Base-by-base conservation (phyloP, 805 yeast genomes). In the Sugiyamaella mastotermitis region DNA sequence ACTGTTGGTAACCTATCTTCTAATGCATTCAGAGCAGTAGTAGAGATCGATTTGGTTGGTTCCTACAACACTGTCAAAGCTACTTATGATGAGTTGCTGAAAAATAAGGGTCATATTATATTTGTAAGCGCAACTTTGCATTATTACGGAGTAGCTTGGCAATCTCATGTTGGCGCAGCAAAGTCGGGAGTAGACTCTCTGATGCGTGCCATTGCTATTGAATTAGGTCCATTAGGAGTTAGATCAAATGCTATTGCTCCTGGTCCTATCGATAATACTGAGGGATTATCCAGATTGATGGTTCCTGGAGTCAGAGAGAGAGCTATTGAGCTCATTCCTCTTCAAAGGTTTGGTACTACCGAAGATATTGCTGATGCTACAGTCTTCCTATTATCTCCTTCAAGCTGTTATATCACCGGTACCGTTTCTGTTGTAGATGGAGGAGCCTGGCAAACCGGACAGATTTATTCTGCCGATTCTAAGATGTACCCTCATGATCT, bases 161-260 rank as follows among this genome's bases (percentile, higher is more conserved):
- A 90, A 62, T 53, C 78, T 5, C 97, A 90, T 53, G 96, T 86
- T 3, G 81, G 88, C 4, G 96, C 97, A 0, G 97, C 97, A 2
- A 90, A 90, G 61, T 95, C 97, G 1, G 97, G 96, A 18, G 72
- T 90, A 29, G 97, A 90, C 58, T 94, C 96, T 3, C 66, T 88
- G 25, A 76, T 85, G 19, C 78, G 81, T 47, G 80, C 87, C 2
- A 61, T 88, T 42, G 94, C 96, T 1, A 90, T 87, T 4, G 97
- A 88, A 62, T 68, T 85, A 38, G 97, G 97, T 1, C 95, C 96
- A 1, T 57, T 84, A 39, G 97, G 97, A 4, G 72, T 88, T 31
- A 72, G 92, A 41, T 72, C 78, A 33, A 88, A 90, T 58, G 77
- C 83, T 53, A 74, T 88, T 50, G 96, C 96, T 2, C 97, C 97